Conservation (phyloP, 1,139 yeast genomes). For the Hansenula sp. region DNA sequence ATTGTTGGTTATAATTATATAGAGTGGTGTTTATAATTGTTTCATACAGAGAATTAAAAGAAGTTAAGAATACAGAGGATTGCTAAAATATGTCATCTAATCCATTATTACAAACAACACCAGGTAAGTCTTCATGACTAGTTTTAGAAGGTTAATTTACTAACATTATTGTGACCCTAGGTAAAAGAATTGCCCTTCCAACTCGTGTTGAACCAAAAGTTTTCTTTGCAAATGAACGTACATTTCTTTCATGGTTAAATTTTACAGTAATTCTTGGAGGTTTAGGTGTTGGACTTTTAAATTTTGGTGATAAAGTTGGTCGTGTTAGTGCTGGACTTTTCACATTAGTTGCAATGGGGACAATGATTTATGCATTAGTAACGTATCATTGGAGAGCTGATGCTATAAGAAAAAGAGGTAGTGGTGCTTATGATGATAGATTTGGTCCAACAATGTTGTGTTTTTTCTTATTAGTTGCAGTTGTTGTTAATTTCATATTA, state of each 20-base stretch:
- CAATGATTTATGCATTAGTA: conserved; percentile 91
- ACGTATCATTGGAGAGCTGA: conserved; percentile 99
- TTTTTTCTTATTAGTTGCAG: conserved; percentile 86
- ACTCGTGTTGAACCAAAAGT: conserved; percentile 98
- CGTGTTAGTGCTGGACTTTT: conserved; percentile 90
- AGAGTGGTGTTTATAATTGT: no score
- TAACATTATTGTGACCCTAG: conserved; percentile 22
- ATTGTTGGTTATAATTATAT: no score
- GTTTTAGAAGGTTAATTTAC: neutral
- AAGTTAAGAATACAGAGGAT: no score
- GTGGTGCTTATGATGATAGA: conserved; percentile 97
- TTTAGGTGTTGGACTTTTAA: conserved; percentile 88
- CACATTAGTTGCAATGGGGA: conserved; percentile 93
- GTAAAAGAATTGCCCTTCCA: conserved; percentile 94
- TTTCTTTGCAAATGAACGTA: conserved; percentile 97
- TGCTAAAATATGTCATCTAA: conserved; percentile 42
- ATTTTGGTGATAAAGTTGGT: conserved; percentile 93
- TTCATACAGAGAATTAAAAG: no score
- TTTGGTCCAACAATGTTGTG: conserved; percentile 99
- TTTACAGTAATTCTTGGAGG: conserved; percentile 97
- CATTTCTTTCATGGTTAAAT: conserved; percentile 95
- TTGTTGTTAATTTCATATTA: conserved; percentile 82
- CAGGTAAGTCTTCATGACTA: conserved; percentile 29
- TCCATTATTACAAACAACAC: conserved; percentile 53
- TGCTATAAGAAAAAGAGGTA: conserved; percentile 94